phyloP scores from a whole-genome alignment of 352 stramenopile genomes.

The Phytophthora litchii region DNA sequence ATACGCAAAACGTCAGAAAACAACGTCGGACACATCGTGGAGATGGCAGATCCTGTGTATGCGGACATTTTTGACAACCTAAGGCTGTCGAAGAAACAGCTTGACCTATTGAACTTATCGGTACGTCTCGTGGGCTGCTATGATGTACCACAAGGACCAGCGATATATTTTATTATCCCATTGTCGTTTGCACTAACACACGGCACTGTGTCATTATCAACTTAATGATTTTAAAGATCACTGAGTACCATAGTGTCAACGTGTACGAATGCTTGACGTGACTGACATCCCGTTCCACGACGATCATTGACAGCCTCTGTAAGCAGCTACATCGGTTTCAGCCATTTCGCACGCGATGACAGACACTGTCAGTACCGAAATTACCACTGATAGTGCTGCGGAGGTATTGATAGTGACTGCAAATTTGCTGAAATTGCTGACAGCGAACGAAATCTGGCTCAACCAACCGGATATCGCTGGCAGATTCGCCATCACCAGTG shows the following conservation, averaged over 20 bases:
- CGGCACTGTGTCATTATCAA: conserved; percentile 13
- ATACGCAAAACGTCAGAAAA: conserved; percentile 18
- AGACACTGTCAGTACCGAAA: too few species aligned
- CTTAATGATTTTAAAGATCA: conserved; percentile 8
- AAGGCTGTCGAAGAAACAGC: not conserved
- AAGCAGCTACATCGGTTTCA: too few species aligned
- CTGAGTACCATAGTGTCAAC: not conserved
- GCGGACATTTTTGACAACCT: conserved; percentile 5
- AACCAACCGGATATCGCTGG: too few species aligned
- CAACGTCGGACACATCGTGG: too few species aligned
- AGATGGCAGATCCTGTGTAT: conserved; percentile 8
- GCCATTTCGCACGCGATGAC: too few species aligned
- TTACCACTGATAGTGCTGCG: too few species aligned
- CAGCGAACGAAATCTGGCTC: too few species aligned
- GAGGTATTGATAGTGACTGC: too few species aligned
- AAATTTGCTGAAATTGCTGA: too few species aligned
- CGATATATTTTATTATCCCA: conserved; percentile 10
- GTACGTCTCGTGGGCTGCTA: not conserved
- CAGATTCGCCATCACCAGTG: too few species aligned
- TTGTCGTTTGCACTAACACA: conserved; percentile 23
- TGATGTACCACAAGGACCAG: not conserved
- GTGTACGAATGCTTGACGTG: conserved; percentile 9
- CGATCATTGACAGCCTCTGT: conserved; percentile 2
- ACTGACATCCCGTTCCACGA: not conserved
- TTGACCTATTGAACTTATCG: conserved; percentile 7